A percentile compares a stretch with the other conserved stretches of the same genome.
phyloP scores from a whole-genome alignment of 192 early-diverging fungal species.

The Geranomyces michiganensis region DNA sequence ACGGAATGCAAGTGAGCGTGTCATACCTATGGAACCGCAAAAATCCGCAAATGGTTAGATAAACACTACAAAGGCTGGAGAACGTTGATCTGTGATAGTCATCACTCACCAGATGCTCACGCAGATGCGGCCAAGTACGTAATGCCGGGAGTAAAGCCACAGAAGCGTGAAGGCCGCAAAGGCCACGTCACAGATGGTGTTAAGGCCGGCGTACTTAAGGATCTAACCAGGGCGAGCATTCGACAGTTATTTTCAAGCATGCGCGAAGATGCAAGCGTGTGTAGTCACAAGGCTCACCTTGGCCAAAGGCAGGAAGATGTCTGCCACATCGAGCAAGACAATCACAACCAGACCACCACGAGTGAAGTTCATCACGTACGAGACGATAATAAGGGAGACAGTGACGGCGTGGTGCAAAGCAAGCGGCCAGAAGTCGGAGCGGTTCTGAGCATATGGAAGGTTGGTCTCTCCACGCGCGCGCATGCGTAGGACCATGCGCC shows the following conservation, averaged over 20 bases:
- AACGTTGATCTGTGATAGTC: too few relatives aligned
- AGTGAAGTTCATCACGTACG: conserved; percentile 70
- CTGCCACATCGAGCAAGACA: conserved; percentile 76
- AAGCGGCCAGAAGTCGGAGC: conserved; percentile 20
- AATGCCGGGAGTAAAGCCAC: conserved; percentile 77
- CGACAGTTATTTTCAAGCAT: too few relatives aligned
- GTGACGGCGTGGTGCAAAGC: conserved; percentile 76
- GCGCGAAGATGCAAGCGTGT: neutral
- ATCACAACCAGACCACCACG: conserved; percentile 79
- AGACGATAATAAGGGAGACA: conserved; percentile 63
- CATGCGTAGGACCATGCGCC: conserved; percentile 1
- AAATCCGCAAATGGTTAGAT: too few relatives aligned
- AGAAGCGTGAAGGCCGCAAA: conserved; percentile 76
- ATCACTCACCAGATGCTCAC: conserved; percentile 11
- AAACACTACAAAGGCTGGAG: too few relatives aligned
- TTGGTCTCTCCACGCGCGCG: conserved; percentile 13
- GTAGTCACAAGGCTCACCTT: conserved; percentile 59
- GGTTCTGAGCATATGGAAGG: neutral
- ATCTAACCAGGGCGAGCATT: conserved; percentile 9
- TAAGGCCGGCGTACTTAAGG: conserved; percentile 70
- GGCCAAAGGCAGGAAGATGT: conserved; percentile 76
- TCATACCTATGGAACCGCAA: neutral
- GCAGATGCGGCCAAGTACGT: conserved; percentile 11
- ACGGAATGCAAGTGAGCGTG: conserved; percentile 55
- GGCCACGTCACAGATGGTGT: conserved; percentile 64